Evolutionary conservation across 2,329 filamentous ascomycete genomes (phyloP).

Genomic region (Neophaeococcomyces mojaviensis): DNA sequence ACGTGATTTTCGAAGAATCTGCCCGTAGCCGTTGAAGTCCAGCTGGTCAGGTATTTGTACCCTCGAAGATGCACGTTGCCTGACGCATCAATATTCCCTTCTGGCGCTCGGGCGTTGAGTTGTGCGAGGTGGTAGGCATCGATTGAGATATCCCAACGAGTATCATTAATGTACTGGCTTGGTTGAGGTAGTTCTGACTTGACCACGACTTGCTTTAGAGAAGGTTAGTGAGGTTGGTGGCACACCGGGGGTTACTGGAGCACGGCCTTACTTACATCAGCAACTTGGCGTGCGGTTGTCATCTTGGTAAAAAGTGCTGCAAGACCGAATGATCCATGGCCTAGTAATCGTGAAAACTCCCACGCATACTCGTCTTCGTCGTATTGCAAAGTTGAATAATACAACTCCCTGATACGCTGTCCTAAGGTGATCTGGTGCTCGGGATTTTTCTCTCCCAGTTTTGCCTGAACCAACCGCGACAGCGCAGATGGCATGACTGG

Average conservation of each 20-base stretch:
- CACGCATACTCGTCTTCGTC: slow-evolving; percentile 13
- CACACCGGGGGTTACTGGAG: not conserved
- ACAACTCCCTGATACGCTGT: slow-evolving; percentile 10
- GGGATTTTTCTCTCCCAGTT: not conserved
- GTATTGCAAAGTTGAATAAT: slow-evolving; percentile 6
- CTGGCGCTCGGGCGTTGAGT: not conserved
- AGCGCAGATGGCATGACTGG: not conserved
- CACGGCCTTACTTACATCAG: not conserved
- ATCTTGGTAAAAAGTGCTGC: slow-evolving; percentile 12
- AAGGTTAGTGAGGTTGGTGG: not conserved
- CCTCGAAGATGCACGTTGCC: slow-evolving; percentile 10
- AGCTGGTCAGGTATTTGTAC: slow-evolving; percentile 8
- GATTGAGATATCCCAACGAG: not conserved
- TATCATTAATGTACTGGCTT: not conserved
- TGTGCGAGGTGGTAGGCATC: slow-evolving; percentile 5
- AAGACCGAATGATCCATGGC: slow-evolving; percentile 14
- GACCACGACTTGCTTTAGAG: slow-evolving; percentile 1
- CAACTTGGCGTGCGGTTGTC: not conserved
- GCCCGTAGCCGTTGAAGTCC: not conserved
- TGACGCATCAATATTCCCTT: slow-evolving; percentile 14
- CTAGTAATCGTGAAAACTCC: slow-evolving; percentile 13
- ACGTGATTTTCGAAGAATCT: not conserved
- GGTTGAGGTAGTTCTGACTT: slow-evolving; percentile 1
- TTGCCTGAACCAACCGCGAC: not conserved
- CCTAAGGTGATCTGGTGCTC: not conserved